These are phyloP conservation scores for Aspergillus diversus DNA, from an alignment of 495 filamentous ascomycete species.

Conservation along the genomic window DNA sequence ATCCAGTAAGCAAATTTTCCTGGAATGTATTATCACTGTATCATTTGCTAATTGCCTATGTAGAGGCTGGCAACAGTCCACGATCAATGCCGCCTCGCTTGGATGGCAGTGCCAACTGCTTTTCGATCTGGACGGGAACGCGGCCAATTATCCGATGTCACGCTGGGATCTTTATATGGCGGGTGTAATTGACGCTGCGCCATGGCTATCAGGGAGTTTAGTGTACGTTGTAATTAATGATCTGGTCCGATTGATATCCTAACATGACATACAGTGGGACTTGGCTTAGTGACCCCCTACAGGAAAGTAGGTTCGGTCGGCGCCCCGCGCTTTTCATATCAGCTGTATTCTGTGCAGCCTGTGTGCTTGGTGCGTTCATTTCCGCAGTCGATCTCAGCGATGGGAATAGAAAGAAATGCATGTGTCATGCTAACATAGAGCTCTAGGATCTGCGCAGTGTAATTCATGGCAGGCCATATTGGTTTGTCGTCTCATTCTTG, in stretches of 20 bases:
- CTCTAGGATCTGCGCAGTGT: slow-evolving; percentile 41
- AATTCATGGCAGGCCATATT: slow-evolving; percentile 62
- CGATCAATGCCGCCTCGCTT: slow-evolving; percentile 68
- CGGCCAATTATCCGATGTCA: background rate
- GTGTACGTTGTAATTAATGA: slow-evolving; percentile 28
- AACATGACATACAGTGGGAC: slow-evolving; percentile 45
- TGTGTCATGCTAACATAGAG: background rate
- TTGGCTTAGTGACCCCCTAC: slow-evolving; percentile 71
- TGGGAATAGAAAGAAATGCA: no score
- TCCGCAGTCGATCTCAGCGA: background rate
- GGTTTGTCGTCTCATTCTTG: slow-evolving; percentile 62
- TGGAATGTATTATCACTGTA: background rate
- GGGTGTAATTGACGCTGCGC: slow-evolving; percentile 41
- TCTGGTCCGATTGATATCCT: background rate
- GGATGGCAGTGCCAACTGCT: slow-evolving; percentile 54
- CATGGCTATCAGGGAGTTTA: slow-evolving; percentile 35
- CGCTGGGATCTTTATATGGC: slow-evolving; percentile 35
- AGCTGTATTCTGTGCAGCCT: slow-evolving; percentile 62
- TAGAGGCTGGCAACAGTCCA: slow-evolving; percentile 68
- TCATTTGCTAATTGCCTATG: background rate
- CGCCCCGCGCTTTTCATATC: slow-evolving; percentile 68
- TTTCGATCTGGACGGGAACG: no score
- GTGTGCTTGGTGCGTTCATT: slow-evolving; percentile 54
- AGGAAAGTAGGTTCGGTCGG: slow-evolving; percentile 60
- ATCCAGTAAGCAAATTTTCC: slow-evolving; percentile 28